A percentile compares a stretch with the other conserved stretches of the same genome.
Conservation (phyloP, 2,329 filamentous ascomycete species). For the Rugonectria rugulosa region DNA sequence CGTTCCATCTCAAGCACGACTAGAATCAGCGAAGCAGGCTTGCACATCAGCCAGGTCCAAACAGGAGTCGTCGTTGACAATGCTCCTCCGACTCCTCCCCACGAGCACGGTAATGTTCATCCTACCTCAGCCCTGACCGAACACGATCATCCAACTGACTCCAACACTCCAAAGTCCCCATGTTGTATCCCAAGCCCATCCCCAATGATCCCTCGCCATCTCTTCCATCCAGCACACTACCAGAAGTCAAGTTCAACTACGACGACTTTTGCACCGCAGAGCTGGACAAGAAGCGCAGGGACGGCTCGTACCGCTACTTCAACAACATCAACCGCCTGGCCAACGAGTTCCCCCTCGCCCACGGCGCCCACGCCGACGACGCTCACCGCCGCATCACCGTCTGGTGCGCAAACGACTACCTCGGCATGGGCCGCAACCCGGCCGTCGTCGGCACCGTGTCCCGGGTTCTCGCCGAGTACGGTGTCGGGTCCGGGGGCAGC, state of each 20-base stretch:
- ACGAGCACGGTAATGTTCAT: too few relatives aligned
- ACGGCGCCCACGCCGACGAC: conserved; percentile 86
- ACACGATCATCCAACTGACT: too few relatives aligned
- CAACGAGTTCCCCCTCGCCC: conserved; percentile 93
- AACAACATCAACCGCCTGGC: conserved; percentile 99
- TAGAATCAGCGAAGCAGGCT: too few relatives aligned
- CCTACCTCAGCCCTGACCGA: too few relatives aligned
- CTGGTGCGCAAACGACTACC: conserved; percentile 99
- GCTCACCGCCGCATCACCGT: conserved; percentile 92
- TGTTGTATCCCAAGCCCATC: too few relatives aligned
- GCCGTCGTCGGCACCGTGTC: conserved; percentile 92
- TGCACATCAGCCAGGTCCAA: too few relatives aligned
- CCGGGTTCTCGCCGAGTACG: conserved; percentile 91
- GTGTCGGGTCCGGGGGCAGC: conserved; percentile 92
- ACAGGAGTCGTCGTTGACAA: too few relatives aligned
- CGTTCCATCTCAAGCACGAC: too few relatives aligned
- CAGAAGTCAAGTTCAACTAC: conserved; percentile 80
- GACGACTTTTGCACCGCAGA: conserved; percentile 87
- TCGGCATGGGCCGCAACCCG: conserved; percentile 94
- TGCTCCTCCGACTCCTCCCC: too few relatives aligned
- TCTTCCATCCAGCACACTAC: too few relatives aligned
- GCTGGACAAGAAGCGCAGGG: conserved; percentile 98
- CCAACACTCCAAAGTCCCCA: too few relatives aligned
- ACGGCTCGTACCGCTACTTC: conserved; percentile 99
- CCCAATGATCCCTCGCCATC: too few relatives aligned